A percentile compares a stretch with the other conserved stretches of the same genome.
Conservation (phyloP, 345 rosid genomes). For the Camelina hispida region DNA sequence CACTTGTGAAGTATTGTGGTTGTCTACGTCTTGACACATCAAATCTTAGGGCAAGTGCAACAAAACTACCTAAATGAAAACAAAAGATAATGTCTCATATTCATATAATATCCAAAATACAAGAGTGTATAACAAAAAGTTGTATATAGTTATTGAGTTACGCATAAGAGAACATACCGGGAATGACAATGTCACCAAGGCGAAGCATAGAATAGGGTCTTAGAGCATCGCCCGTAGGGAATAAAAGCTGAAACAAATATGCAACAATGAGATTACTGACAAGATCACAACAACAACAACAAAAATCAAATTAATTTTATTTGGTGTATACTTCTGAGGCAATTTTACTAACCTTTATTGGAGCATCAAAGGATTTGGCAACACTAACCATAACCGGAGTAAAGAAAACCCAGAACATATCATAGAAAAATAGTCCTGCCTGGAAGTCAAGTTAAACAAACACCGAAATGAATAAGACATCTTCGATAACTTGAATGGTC, state of each 20-base stretch:
- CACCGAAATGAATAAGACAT: constrained; percentile 16
- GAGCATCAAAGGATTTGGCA: constrained; percentile 99
- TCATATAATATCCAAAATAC: constrained; percentile 8
- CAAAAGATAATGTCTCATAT: constrained; percentile 1
- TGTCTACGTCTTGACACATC: constrained; percentile 89
- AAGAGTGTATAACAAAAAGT: neutral
- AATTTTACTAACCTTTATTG: constrained; percentile 80
- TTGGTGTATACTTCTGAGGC: neutral
- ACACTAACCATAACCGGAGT: constrained; percentile 99
- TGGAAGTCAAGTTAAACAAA: constrained; percentile 47
- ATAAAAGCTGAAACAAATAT: constrained; percentile 67
- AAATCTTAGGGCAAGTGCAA: constrained; percentile 91
- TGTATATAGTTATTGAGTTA: neutral
- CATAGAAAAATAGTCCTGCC: constrained; percentile 97
- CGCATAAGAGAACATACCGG: constrained; percentile 58
- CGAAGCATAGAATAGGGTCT: constrained; percentile 99
- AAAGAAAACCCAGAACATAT: constrained; percentile 99
- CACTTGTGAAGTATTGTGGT: constrained; percentile 94
- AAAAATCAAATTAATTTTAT: neutral
- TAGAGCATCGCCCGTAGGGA: constrained; percentile 77
- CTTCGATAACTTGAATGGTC: neutral
- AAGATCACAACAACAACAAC: neutral
- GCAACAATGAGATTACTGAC: constrained; percentile 4
- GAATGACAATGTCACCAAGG: constrained; percentile 99
- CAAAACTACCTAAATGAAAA: constrained; percentile 77